A percentile compares a stretch with the other conserved stretches of the same genome.
phyloP scores from a whole-genome alignment of 345 rosid species.

The Salix exigua region DNA sequence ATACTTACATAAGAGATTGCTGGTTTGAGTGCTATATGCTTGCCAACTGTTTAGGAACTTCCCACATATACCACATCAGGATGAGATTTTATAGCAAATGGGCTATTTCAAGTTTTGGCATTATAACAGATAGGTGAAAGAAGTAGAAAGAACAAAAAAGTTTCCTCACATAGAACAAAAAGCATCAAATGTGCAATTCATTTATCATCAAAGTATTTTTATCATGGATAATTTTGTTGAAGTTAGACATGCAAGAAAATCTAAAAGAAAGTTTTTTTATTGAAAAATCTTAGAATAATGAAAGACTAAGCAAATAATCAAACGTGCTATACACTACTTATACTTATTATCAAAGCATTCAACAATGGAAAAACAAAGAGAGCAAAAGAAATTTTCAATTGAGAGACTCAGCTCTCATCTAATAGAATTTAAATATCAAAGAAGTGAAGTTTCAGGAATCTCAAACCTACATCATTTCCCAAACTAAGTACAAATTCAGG shows the following conservation, averaged over 20 bases:
- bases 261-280: too few species aligned
- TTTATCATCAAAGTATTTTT: too few species aligned
- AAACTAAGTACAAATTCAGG: slow-evolving; percentile 85
- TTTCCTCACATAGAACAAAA: too few species aligned
- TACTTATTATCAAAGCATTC: not conserved
- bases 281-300: not conserved
- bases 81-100: not conserved
- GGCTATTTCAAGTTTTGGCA: too few species aligned
- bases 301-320: not conserved
- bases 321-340: too few species aligned
- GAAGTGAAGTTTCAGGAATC: slow-evolving; percentile 1
- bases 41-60: not conserved
- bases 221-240: not conserved
- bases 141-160: too few species aligned
- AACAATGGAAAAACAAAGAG: not conserved
- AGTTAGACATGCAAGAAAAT: not conserved
- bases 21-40: not conserved
- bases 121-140: too few species aligned
- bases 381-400: not conserved
- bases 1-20: not conserved
- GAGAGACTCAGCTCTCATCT: too few species aligned
- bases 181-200: too few species aligned
- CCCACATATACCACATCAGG: not conserved
- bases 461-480: slow-evolving; percentile 87
- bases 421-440: not conserved